Evolutionary conservation across 2,329 filamentous ascomycete species (phyloP).

Genomic region (Fusarium nygamai): DNA sequence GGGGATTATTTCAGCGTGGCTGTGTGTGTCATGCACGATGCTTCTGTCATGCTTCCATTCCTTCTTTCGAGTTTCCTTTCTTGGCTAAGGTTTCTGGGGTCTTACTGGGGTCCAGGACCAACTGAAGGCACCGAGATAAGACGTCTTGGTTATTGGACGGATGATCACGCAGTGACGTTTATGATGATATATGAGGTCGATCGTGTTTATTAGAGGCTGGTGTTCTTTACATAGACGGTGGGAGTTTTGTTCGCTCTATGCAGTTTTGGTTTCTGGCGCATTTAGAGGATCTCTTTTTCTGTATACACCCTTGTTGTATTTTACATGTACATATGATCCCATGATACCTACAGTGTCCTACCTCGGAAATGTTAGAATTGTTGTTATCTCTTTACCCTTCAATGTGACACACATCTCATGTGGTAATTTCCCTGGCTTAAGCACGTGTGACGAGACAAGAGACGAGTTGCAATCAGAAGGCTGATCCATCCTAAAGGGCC

Average conservation of each 20-base stretch:
- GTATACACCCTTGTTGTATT: constrained; percentile 16
- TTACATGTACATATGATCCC: constrained; percentile 1
- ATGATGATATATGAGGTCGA: constrained; percentile 33
- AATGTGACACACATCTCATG: constrained; percentile 15
- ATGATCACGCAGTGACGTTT: constrained; percentile 32
- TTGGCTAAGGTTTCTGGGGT: constrained; percentile 1
- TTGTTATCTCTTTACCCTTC: constrained; percentile 9
- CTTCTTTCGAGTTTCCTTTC: constrained; percentile 38
- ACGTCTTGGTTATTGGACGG: constrained; percentile 21
- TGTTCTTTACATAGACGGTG: constrained; percentile 27
- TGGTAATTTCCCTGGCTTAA: not conserved
- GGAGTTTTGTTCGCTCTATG: constrained; percentile 17
- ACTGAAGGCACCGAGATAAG: constrained; percentile 37
- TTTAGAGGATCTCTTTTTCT: constrained; percentile 6
- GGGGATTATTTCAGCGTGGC: constrained; percentile 32
- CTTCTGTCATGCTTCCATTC: constrained; percentile 37
- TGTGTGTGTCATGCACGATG: constrained; percentile 29
- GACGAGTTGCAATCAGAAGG: not conserved
- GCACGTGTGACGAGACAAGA: constrained; percentile 15
- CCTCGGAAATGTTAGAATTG: not conserved
- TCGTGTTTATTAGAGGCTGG: constrained; percentile 18
- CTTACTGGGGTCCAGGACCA: constrained; percentile 1
- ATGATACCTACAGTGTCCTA: not conserved
- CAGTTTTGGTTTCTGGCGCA: not conserved
- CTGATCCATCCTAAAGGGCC: not conserved